Percentiles rank a stretch among this genome's conserved stretches.
These are phyloP conservation scores for Solanum piurae DNA, from an alignment of 257 asterid genomes.

Conservation along the genomic window DNA sequence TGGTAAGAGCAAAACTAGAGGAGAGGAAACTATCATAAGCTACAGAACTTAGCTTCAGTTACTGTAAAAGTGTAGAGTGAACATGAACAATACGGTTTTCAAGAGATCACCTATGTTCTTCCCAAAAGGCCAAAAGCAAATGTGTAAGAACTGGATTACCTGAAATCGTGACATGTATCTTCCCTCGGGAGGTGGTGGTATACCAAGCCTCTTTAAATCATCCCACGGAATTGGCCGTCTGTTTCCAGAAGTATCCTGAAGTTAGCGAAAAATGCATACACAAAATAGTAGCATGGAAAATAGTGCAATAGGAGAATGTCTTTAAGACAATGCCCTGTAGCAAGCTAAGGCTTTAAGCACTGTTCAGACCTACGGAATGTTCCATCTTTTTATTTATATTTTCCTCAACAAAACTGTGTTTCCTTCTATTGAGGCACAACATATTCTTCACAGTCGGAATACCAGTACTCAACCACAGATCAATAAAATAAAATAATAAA, in stretches of 20 bases:
- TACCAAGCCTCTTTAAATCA: slow-evolving; percentile 83
- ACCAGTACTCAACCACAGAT: neutral
- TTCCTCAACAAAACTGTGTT: neutral
- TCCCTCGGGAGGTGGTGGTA: slow-evolving; percentile 86
- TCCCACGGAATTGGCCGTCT: slow-evolving; percentile 74
- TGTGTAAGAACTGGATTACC: slow-evolving; percentile 18
- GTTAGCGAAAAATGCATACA: neutral
- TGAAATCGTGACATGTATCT: slow-evolving; percentile 75
- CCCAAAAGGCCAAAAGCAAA: neutral
- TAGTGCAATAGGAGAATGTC: neutral
- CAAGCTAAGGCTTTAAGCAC: neutral
- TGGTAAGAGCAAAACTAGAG: neutral
- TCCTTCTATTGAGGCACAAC: neutral
- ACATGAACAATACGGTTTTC: neutral
- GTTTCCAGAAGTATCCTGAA: neutral
- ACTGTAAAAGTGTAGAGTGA: neutral
- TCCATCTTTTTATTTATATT: neutral
- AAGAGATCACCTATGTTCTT: neutral
- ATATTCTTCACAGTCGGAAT: neutral
- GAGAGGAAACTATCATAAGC: neutral
- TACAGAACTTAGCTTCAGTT: neutral
- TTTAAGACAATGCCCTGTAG: neutral
- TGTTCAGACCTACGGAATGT: neutral
- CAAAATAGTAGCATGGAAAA: neutral
- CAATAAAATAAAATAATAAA: neutral